Evolutionary conservation across 1,284 basidiomycete genomes (phyloP).

Genomic region (Leccinum glutinopallens): DNA sequence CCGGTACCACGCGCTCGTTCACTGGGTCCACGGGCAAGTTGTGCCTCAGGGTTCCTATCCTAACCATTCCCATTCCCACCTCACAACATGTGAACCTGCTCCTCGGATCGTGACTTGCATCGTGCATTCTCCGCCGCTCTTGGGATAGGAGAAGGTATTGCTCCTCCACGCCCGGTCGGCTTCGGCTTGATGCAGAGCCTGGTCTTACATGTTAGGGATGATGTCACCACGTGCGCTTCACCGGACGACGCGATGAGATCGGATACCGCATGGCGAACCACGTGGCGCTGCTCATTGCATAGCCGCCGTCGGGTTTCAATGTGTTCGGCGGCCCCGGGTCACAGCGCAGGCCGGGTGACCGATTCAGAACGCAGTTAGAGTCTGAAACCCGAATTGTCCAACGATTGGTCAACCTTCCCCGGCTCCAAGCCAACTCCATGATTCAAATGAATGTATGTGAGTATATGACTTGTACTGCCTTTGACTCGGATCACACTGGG

Average conservation of each 20-base stretch:
- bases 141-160: not conserved
- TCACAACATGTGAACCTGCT: not conserved
- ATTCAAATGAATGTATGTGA: not conserved
- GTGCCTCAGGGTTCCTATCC: not conserved
- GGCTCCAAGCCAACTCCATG: not conserved
- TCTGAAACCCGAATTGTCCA: not conserved
- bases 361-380: not conserved
- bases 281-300: not conserved
- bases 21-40: not conserved
- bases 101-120: not conserved
- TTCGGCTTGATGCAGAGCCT: not conserved
- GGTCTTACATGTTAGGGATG: conserved; percentile 15
- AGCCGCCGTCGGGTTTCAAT: not conserved
- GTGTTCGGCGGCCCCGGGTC: not conserved
- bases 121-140: not conserved
- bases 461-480: not conserved
- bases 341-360: not conserved
- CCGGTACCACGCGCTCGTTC: not conserved
- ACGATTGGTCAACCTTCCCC: not conserved
- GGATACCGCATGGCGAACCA: not conserved
- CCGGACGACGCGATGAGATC: conserved; percentile 9
- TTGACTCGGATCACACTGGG: not conserved
- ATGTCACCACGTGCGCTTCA: conserved; percentile 10
- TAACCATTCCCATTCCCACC: not conserved
- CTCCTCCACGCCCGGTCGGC: not conserved